Evolutionary conservation across 2,329 filamentous ascomycete genomes (phyloP).

Genomic region (Trichoderma koningii): DNA sequence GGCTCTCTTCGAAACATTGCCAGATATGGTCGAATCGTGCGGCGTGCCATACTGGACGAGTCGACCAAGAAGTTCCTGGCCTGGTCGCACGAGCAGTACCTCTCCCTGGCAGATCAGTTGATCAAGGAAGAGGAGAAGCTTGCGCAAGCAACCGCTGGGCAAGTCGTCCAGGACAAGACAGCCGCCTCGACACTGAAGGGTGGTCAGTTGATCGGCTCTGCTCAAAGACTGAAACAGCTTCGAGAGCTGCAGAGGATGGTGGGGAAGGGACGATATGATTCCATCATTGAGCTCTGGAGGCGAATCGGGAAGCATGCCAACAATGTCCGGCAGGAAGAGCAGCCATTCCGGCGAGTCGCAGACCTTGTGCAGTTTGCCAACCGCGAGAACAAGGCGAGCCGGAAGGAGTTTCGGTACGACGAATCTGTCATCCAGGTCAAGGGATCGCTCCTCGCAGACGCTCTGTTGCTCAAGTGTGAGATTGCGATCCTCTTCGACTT

Average conservation of each 20-base stretch:
- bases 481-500: conserved; percentile 49
- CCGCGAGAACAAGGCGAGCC: conserved; percentile 32
- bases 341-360: conserved; percentile 52
- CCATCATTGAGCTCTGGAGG: conserved; percentile 25
- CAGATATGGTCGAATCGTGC: conserved; percentile 64
- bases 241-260: conserved; percentile 4
- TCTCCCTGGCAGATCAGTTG: conserved; percentile 23
- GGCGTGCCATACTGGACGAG: conserved; percentile 62
- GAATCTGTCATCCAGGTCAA: conserved; percentile 42
- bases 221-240: conserved; percentile 21
- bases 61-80: conserved; percentile 65
- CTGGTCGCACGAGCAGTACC: conserved; percentile 46
- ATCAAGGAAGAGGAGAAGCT: conserved; percentile 27
- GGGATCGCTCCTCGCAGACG: conserved; percentile 45
- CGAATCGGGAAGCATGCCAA: conserved; percentile 25
- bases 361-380: conserved; percentile 48
- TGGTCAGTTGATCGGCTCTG: neutral
- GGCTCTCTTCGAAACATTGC: conserved; percentile 57
- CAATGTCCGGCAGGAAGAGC: conserved; percentile 47
- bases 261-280: conserved; percentile 23
- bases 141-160: neutral
- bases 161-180: neutral
- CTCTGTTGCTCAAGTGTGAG: conserved; percentile 53
- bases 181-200: neutral
- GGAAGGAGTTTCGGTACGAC: conserved; percentile 40